Conservation (phyloP, 108 stramenopile genomes). For the Conticribra guillardii region DNA sequence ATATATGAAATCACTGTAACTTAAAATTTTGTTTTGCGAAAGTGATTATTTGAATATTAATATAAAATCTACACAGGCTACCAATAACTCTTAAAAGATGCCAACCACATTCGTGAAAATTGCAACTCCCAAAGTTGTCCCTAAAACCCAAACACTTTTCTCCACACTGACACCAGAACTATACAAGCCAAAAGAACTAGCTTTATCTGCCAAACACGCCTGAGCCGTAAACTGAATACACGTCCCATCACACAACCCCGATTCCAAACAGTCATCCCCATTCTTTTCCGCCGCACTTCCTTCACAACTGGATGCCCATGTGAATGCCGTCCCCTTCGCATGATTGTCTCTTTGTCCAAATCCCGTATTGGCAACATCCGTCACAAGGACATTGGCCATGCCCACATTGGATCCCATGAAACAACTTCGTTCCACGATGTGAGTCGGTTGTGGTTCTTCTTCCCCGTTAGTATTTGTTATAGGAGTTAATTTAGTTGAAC, state of each 20-base stretch:
- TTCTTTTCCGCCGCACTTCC: constrained; percentile 33
- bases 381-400: constrained; percentile 42
- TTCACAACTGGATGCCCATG: constrained; percentile 41
- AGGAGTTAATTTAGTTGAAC: constrained; percentile 9
- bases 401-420: constrained; percentile 47
- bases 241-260: constrained; percentile 34
- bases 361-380: constrained; percentile 17
- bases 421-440: constrained; percentile 33
- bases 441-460: constrained; percentile 5
- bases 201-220: constrained; percentile 27
- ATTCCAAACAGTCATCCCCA: constrained; percentile 37
- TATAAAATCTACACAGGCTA: no score
- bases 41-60: no score
- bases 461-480: neutral
- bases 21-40: no score
- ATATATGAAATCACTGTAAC: no score
- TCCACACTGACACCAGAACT: neutral
- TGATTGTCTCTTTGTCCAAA: constrained; percentile 45
- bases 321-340: constrained; percentile 28
- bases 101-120: neutral
- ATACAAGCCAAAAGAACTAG: neutral
- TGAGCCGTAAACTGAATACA: constrained; percentile 28
- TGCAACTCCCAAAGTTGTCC: neutral
- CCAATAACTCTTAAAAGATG: no score
- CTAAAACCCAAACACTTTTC: neutral